Base-by-base conservation (phyloP, 73 alveolate species). In the Paraurostyla sp. region DNA sequence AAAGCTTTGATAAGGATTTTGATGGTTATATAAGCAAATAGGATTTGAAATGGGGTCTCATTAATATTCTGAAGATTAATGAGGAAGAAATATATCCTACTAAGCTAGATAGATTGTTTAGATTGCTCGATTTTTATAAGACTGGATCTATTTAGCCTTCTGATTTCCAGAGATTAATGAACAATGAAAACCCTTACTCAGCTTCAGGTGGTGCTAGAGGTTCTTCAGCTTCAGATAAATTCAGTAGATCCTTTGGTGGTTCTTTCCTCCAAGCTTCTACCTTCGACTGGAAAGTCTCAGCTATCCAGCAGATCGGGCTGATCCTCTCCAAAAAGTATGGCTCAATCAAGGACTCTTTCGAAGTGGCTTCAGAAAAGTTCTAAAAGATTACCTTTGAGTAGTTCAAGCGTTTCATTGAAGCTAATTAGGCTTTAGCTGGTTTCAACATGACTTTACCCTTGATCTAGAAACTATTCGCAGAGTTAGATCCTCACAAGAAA, bases 1-100 rank as follows among this genome's bases (percentile, higher is more conserved):
- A 95, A 63, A 82, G 94, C 52, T 94, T 94, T 58, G 99, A 96
- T 68, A 69, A 87, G 63, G 98, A 94, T 91, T 96, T 96, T 71
- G 98, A 96, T 82, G 98, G 99, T 23, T 46, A 73, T 48, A 88
- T 96, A 9, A 92, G 68, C 29, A 85, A 93, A 54, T 76, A 69
- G 13, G 99, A 96, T 76, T 92, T 96, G 41, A 93, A 85, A 49
- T 51, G 90, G 81, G 82, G 89, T 36, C 73, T 96, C 18, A 83
- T 83, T 41, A 92, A 94, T 42, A 71, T 89, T 20, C 43, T 96
- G 22, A 95, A 95, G 76, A 85, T 89, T 25, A 83, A 90, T 32
- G 94, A 75, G 40, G 90, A 91, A 71, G 94, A 91, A 25, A 62
- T 89, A 58, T 87, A 20, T 60, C 58, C 83, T 0, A 93, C 96